A percentile compares a stretch with the other conserved stretches of the same genome.
Evolutionary conservation across 2,329 filamentous ascomycete genomes (phyloP).

Genomic region (Fusarium camptoceras): DNA sequence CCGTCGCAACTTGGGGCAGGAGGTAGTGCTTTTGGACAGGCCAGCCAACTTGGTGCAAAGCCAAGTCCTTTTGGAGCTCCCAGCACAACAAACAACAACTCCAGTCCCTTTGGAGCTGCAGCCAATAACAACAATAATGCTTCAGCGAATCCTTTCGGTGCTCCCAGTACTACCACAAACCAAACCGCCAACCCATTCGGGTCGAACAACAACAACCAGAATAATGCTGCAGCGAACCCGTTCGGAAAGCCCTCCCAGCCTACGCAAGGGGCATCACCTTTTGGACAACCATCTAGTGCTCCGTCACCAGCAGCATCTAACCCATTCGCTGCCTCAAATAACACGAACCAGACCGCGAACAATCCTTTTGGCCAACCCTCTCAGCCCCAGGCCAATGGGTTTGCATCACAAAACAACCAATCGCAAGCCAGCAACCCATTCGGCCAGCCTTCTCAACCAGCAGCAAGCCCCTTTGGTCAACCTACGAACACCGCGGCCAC

Average conservation of each 20-base stretch:
- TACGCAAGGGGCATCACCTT: slow-evolving; percentile 33
- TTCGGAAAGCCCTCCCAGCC: slow-evolving; percentile 45
- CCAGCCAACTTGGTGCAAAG: slow-evolving; percentile 53
- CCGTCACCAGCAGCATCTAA: slow-evolving; percentile 39
- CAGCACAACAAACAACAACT: slow-evolving; percentile 35
- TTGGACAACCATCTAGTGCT: slow-evolving; percentile 34
- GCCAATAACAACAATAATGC: slow-evolving; percentile 39
- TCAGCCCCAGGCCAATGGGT: slow-evolving; percentile 41
- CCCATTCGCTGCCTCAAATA: slow-evolving; percentile 44
- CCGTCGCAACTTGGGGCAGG: slow-evolving; percentile 48
- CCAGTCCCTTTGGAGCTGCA: slow-evolving; percentile 45
- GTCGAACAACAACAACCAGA: slow-evolving; percentile 30
- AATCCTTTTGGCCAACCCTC: slow-evolving; percentile 48
- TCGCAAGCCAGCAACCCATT: slow-evolving; percentile 42
- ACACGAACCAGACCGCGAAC: slow-evolving; percentile 28
- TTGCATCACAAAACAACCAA: slow-evolving; percentile 40
- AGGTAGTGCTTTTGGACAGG: slow-evolving; percentile 49
- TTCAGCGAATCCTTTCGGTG: slow-evolving; percentile 48
- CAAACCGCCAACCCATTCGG: slow-evolving; percentile 41
- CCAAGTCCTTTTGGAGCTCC: slow-evolving; percentile 53
- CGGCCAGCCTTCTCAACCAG: slow-evolving; percentile 39
- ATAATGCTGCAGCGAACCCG: slow-evolving; percentile 35
- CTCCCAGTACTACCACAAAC: slow-evolving; percentile 30
- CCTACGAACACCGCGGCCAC: slow-evolving; percentile 31
- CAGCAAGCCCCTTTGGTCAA: slow-evolving; percentile 45